Conservation (phyloP, 306 rosid genomes). For the Coriaria nepalensis region DNA sequence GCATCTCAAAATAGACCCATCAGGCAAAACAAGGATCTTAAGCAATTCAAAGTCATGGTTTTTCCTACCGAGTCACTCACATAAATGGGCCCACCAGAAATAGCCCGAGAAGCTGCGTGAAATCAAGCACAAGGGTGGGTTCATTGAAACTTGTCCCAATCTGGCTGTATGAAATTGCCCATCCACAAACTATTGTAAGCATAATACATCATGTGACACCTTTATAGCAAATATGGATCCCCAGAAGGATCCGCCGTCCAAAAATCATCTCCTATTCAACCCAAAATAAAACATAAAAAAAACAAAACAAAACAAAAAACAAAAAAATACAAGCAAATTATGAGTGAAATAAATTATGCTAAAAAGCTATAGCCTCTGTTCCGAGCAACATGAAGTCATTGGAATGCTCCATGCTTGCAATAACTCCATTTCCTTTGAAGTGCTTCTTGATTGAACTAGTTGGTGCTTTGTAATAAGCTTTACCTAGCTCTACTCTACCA, state of each 20-base stretch:
- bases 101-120: slow-evolving; percentile 62
- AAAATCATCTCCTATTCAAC: slow-evolving; percentile 53
- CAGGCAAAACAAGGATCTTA: slow-evolving; percentile 42
- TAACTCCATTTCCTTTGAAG: slow-evolving; percentile 70
- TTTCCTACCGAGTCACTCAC: slow-evolving; percentile 55
- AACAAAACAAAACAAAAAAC: background rate
- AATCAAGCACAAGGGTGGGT: slow-evolving; percentile 54
- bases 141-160: slow-evolving; percentile 84
- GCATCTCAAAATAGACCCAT: slow-evolving; percentile 57
- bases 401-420: slow-evolving; percentile 75
- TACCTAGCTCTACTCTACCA: slow-evolving; percentile 53
- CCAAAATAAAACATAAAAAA: background rate
- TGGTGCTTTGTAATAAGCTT: slow-evolving; percentile 49
- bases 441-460: slow-evolving; percentile 44
- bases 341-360: too few relatives aligned
- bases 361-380: slow-evolving; percentile 58
- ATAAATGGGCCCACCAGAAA: slow-evolving; percentile 72
- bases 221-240: slow-evolving; percentile 73
- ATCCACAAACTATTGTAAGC: slow-evolving; percentile 78
- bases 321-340: background rate
- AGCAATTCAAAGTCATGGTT: slow-evolving; percentile 57
- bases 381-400: slow-evolving; percentile 77
- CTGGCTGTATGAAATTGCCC: slow-evolving; percentile 69
- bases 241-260: slow-evolving; percentile 50
- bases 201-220: slow-evolving; percentile 78